Conservation (phyloP, 805 yeast species). For the Ogataea angusta region DNA sequence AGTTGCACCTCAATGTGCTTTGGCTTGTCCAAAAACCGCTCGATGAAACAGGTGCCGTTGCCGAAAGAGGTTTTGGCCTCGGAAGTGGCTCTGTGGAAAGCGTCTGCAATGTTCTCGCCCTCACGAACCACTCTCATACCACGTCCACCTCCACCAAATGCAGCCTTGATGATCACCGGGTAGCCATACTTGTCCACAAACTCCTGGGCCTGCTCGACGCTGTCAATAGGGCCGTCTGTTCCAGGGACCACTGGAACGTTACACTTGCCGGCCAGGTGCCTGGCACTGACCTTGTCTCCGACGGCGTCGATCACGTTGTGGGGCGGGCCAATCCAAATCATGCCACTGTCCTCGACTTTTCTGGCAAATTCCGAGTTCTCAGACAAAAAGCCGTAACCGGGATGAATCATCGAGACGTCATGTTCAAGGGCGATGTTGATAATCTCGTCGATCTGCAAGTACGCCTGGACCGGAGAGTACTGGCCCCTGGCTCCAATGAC, state of each 20-base stretch:
- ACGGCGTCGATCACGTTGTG: constrained; percentile 85
- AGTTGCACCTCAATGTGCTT: constrained; percentile 98
- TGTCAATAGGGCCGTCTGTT: constrained; percentile 92
- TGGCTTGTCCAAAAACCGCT: constrained; percentile 91
- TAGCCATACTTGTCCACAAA: constrained; percentile 84
- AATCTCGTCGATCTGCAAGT: constrained; percentile 92
- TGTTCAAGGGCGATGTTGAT: constrained; percentile 78
- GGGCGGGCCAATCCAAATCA: constrained; percentile 95
- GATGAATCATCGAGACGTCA: constrained; percentile 82
- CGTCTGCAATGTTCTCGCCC: constrained; percentile 90
- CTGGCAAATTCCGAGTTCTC: constrained; percentile 77
- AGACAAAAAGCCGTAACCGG: constrained; percentile 67
- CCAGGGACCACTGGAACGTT: constrained; percentile 96
- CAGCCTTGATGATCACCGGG: constrained; percentile 98
- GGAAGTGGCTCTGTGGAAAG: constrained; percentile 87
- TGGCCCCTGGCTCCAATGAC: constrained; percentile 88
- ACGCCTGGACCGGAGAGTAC: constrained; percentile 93
- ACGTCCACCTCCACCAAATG: constrained; percentile 99
- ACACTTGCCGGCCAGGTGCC: constrained; percentile 77
- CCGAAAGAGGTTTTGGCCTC: constrained; percentile 97
- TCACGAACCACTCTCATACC: constrained; percentile 99
- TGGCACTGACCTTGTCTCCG: constrained; percentile 95
- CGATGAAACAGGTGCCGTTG: constrained; percentile 97
- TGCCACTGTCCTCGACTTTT: constrained; percentile 86
- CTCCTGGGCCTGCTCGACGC: constrained; percentile 68